Evolutionary conservation across 331 rosid species (phyloP).

Genomic region (Telfairia occidentalis): DNA sequence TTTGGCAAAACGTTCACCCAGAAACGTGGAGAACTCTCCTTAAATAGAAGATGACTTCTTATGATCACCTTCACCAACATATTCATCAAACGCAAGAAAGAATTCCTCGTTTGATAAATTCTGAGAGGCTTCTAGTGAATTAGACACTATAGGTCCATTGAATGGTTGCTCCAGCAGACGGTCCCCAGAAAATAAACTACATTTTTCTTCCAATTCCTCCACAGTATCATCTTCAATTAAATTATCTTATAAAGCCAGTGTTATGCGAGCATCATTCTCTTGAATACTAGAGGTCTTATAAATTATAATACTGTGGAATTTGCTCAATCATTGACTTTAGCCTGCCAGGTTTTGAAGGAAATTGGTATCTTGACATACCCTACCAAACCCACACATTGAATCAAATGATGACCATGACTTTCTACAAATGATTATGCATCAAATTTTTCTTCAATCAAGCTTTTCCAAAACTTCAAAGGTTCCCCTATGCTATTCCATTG

Average conservation of each 20-base stretch:
- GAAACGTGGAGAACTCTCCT: background rate
- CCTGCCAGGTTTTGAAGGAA: background rate
- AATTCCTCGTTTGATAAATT: background rate
- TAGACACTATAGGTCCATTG: background rate
- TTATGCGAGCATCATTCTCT: background rate
- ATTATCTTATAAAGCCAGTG: background rate
- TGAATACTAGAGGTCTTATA: background rate
- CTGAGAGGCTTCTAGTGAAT: background rate
- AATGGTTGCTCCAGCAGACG: background rate
- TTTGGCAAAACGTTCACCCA: background rate
- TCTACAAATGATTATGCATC: background rate
- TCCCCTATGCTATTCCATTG: background rate
- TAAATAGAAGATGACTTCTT: background rate
- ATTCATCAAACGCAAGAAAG: background rate
- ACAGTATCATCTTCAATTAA: background rate
- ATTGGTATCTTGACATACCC: background rate
- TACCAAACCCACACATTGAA: background rate
- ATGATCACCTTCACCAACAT: background rate
- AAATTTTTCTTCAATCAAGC: background rate
- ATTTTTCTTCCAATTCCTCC: background rate
- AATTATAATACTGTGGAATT: background rate
- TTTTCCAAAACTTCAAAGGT: background rate
- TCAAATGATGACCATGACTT: background rate
- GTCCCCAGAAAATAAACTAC: background rate
- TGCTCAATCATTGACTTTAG: background rate